These are phyloP conservation scores for Piloderma croceum DNA, from an alignment of 768 basidiomycete species.

Conservation along the genomic window DNA sequence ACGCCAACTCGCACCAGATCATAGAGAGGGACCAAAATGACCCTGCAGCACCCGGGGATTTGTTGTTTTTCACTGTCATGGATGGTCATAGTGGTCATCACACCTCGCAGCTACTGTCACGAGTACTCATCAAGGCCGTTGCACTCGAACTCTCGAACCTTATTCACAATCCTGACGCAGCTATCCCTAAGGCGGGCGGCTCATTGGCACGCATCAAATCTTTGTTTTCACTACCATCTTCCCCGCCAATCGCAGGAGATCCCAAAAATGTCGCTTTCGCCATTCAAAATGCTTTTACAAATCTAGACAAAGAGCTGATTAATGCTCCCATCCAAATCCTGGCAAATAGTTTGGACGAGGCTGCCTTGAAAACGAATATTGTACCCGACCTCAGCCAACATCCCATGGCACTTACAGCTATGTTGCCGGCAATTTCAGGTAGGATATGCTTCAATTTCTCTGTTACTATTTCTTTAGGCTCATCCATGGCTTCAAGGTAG, in stretches of 20 bases:
- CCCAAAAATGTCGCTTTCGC: slow-evolving; percentile 55
- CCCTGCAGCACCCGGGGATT: slow-evolving; percentile 57
- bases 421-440: slow-evolving; percentile 83
- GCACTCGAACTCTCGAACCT: slow-evolving; percentile 66
- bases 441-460: slow-evolving; percentile 2
- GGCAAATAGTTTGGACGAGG: slow-evolving; percentile 48
- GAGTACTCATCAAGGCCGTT: slow-evolving; percentile 79
- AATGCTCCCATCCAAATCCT: slow-evolving; percentile 73
- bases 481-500: slow-evolving; percentile 49
- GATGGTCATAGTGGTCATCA: slow-evolving; percentile 85
- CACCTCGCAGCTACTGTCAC: slow-evolving; percentile 80
- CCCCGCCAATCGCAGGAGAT: slow-evolving; percentile 32
- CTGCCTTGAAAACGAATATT: slow-evolving; percentile 42
- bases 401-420: slow-evolving; percentile 61
- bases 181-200: slow-evolving; percentile 19
- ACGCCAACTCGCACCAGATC: slow-evolving; percentile 70
- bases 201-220: slow-evolving; percentile 34
- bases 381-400: slow-evolving; percentile 66
- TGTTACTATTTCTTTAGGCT: slow-evolving; percentile 5
- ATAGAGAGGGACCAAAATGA: slow-evolving; percentile 59
- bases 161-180: slow-evolving; percentile 30
- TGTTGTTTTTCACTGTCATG: slow-evolving; percentile 84
- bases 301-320: slow-evolving; percentile 81
- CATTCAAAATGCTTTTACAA: slow-evolving; percentile 71
- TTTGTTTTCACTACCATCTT: slow-evolving; percentile 31